Evolutionary conservation across 2,329 filamentous ascomycete species (phyloP).

Genomic region (Diaporthe citrichinensis): DNA sequence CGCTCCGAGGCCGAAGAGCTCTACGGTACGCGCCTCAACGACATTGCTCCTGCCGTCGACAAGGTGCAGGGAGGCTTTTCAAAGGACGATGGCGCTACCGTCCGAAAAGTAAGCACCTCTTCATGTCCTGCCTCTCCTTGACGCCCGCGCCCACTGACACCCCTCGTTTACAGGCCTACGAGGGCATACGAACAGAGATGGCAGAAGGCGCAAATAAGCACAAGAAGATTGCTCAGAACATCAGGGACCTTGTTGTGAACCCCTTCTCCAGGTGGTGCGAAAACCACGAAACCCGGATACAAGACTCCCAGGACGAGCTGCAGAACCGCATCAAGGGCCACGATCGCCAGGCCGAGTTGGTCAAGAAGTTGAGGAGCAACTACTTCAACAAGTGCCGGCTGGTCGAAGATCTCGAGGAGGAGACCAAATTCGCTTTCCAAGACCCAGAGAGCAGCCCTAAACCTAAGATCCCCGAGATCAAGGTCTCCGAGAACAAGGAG

Average conservation of each 20-base stretch:
- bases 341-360: constrained; percentile 89
- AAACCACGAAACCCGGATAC: constrained; percentile 89
- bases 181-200: constrained; percentile 94
- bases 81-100: constrained; percentile 94
- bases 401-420: constrained; percentile 96
- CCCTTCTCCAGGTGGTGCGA: constrained; percentile 98
- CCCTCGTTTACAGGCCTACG: constrained; percentile 78
- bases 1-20: constrained; percentile 95
- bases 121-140: background rate
- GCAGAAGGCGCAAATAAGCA: constrained; percentile 90
- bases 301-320: constrained; percentile 95
- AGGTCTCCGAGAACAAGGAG: constrained; percentile 77
- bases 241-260: constrained; percentile 93
- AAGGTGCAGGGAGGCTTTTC: constrained; percentile 86
- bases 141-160: background rate
- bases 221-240: constrained; percentile 95
- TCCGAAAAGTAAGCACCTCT: constrained; percentile 80
- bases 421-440: constrained; percentile 98
- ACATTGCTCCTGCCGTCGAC: constrained; percentile 87
- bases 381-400: constrained; percentile 99
- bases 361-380: constrained; percentile 93
- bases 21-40: constrained; percentile 84
- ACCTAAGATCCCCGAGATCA: constrained; percentile 83
- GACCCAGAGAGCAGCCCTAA: constrained; percentile 82
- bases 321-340: constrained; percentile 92